phyloP scores from a whole-genome alignment of 106 monocot species.

The Gastrodia elata region DNA sequence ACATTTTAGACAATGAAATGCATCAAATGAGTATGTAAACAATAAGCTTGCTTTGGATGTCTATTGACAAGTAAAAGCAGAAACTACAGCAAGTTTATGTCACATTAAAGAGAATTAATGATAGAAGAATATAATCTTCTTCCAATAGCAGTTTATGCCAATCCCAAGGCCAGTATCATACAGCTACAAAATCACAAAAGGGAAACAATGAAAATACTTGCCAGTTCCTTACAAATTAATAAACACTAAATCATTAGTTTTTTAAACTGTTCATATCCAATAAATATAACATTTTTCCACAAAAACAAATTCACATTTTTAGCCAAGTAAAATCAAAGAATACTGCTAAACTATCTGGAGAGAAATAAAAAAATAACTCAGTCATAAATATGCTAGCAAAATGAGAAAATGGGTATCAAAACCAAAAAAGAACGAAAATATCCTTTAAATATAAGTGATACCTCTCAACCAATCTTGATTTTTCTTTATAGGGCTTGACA shows the following conservation, averaged over 20 bases:
- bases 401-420: background rate
- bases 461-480: slow-evolving; percentile 30
- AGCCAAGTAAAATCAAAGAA: background rate
- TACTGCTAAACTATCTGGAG: background rate
- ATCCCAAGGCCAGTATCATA: too few relatives aligned
- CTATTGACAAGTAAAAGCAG: too few relatives aligned
- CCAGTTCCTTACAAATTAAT: too few relatives aligned
- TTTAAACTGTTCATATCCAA: background rate
- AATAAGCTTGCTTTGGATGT: too few relatives aligned
- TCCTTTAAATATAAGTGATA: background rate
- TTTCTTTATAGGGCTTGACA: slow-evolving; percentile 71
- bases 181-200: too few relatives aligned
- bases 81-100: too few relatives aligned
- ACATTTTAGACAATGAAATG: too few relatives aligned
- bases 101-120: too few relatives aligned
- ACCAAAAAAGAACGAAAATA: background rate
- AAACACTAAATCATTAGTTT: background rate
- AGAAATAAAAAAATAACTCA: background rate
- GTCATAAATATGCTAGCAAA: background rate
- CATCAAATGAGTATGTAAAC: too few relatives aligned
- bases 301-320: background rate
- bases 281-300: background rate
- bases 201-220: too few relatives aligned
- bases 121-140: too few relatives aligned
- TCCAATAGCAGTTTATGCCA: too few relatives aligned